Base-by-base conservation (phyloP, 225 moss, liverwort and hornwort species). In the Pleurozium schreberi region DNA sequence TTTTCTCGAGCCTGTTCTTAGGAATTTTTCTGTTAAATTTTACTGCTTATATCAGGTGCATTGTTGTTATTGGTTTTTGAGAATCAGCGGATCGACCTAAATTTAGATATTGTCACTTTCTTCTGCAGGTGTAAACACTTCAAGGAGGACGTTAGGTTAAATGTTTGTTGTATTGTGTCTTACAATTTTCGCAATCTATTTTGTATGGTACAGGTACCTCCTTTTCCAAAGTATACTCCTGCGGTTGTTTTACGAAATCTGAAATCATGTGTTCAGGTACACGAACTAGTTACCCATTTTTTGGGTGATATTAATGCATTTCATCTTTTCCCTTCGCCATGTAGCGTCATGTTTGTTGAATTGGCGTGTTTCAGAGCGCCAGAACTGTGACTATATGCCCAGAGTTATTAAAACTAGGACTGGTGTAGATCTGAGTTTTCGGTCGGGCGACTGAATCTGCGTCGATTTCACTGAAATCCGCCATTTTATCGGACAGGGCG, bases 191-290 rank as follows among this genome's bases (percentile, higher is more conserved):
- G 36, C 28, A 31, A 62, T 78, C 52, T 43, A 66, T 26, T 85
- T 59, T 86, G 47, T 83, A 45, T 53, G 58, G 40, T 91, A 87
- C 96, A 99, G 98, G 96, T 99, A 71, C 99, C 99, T 75, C 85
- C 96, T n/a, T 96, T 99, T 74, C 99, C 99, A 61, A 99, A 99
- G 87, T 99, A 99, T 87, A 96, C 99, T 50, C 95, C 96, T 83
- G 90, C 99, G 86, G 93, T 99, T 92, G 95, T 97, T 47, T 93
- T 95, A 89, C 92, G 99, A 89, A 99, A 92, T 88, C 88, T 99
- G 92, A 99, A 96, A 89, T 97, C 96, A 81, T 99, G 97, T 80
- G 99, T 96, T 85, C 99, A 97, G 96, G 97, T 98, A 91, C 42
- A 33, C 62, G 59, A 86, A 25, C 83, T 81, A 58, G 53, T 49